phyloP scores from a whole-genome alignment of 768 basidiomycete species.

The Goffeauzyma gilvescens region DNA sequence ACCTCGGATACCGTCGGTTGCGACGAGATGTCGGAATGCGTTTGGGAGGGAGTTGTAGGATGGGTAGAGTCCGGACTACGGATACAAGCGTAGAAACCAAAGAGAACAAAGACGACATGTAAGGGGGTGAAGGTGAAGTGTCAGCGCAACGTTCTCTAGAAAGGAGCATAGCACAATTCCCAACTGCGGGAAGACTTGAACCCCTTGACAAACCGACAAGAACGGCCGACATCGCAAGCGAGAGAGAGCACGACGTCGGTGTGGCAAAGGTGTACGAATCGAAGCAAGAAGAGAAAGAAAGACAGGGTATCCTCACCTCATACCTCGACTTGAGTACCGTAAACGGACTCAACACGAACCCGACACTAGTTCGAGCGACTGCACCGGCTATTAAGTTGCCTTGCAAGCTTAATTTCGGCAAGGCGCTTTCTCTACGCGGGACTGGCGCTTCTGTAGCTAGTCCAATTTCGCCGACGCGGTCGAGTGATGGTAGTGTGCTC shows the following conservation, averaged over 20 bases:
- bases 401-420: constrained; percentile 41
- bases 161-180: too few relatives aligned
- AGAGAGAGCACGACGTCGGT: too few relatives aligned
- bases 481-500: not conserved
- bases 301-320: constrained; percentile 42
- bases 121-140: not conserved
- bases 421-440: constrained; percentile 17
- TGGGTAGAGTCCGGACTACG: constrained; percentile 22
- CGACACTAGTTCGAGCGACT: constrained; percentile 56
- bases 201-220: too few relatives aligned
- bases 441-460: too few relatives aligned
- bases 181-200: too few relatives aligned
- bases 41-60: constrained; percentile 21
- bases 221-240: too few relatives aligned
- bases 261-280: not conserved
- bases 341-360: constrained; percentile 71
- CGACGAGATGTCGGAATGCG: constrained; percentile 24
- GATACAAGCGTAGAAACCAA: not conserved
- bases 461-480: too few relatives aligned
- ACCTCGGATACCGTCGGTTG: constrained; percentile 46
- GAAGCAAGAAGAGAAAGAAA: not conserved
- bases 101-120: not conserved
- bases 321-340: constrained; percentile 80
- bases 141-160: too few relatives aligned
- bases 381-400: constrained; percentile 80